A percentile compares a stretch with the other conserved stretches of the same genome.
phyloP scores from a whole-genome alignment of 169 alveolate genomes.

The Cryptosporidium baileyi region DNA sequence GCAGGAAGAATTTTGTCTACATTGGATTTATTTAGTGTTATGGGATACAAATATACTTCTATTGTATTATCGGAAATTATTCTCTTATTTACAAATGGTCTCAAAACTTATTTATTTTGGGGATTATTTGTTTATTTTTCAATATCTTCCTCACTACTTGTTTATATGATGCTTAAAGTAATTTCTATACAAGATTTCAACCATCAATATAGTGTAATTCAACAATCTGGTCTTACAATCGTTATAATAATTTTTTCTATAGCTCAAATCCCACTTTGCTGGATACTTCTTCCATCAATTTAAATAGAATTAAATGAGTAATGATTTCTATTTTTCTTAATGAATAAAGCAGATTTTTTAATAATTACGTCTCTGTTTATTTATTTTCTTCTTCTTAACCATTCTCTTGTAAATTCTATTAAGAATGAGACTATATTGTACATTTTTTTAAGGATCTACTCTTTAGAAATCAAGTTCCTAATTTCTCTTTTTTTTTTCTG shows the following conservation, averaged over 20 bases:
- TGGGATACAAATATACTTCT: slow-evolving; percentile 63
- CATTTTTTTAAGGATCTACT: no score
- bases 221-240: slow-evolving; percentile 48
- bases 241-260: slow-evolving; percentile 19
- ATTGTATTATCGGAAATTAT: slow-evolving; percentile 27
- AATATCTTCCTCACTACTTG: slow-evolving; percentile 26
- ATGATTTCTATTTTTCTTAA: no score
- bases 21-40: slow-evolving; percentile 15
- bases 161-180: slow-evolving; percentile 49
- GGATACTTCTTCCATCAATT: slow-evolving; percentile 65
- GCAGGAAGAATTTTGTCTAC: slow-evolving; percentile 51
- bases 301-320: not conserved
- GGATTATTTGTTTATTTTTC: slow-evolving; percentile 27
- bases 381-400: slow-evolving; percentile 15
- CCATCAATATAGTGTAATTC: slow-evolving; percentile 31
- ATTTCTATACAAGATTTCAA: slow-evolving; percentile 6
- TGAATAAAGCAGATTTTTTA: no score
- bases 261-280: slow-evolving; percentile 48
- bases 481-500: no score
- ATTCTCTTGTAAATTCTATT: slow-evolving; percentile 17
- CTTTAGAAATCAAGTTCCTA: no score
- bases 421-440: slow-evolving; percentile 1
- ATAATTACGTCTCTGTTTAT: no score
- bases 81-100: slow-evolving; percentile 32
- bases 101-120: slow-evolving; percentile 37